Base-by-base conservation (phyloP, 768 basidiomycete species). In the Russula vinacea region DNA sequence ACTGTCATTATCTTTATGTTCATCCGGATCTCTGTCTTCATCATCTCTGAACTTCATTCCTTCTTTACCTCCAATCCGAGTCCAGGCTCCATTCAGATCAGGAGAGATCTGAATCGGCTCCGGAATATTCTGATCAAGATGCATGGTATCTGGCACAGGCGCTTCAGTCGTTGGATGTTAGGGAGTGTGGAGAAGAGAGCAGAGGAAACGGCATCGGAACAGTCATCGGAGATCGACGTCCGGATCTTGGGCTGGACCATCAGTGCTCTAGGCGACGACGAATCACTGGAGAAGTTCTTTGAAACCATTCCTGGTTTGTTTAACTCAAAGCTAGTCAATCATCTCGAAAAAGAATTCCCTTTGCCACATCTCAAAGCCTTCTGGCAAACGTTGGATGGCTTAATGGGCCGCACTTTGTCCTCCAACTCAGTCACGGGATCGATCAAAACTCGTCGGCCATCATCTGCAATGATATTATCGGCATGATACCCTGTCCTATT, bases 361-460 rank as follows among this genome's bases (percentile, higher is more conserved):
- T 1, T 2, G 19, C 1, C 1, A 16, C 9, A 22, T 16, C 29
- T n/a, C 11, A 35, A 7, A 4, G n/a, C 24, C n/a, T 33, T 58
- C n/a, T 2, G 9, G 2, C 2, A 17, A 0, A 24, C 44, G 0
- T 14, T 62, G 6, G 1, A 24, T 16, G 35, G 45, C 2, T 55
- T 62, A 9, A 14, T 55, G 16, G 11, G 32, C 19, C 60, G 53
- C 16, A 62, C 44, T 14, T 55, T 54, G 22, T 55, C 53, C 4
- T 62, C 60, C 5, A 26, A 26, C 39, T 17, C 24, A 11, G 9
- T 55, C 10, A 10, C 17, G 17, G 44, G 29, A 16, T 29, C 19
- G 0, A 51, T 33, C 2, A 60, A 29, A 35, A 1, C 5, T 9
- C 40, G n/a, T 19, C 19, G 9, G 17, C 2, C 19, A 50, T 19